phyloP scores from a whole-genome alignment of 495 filamentous ascomycete species.

The Penicillium riverlandense region DNA sequence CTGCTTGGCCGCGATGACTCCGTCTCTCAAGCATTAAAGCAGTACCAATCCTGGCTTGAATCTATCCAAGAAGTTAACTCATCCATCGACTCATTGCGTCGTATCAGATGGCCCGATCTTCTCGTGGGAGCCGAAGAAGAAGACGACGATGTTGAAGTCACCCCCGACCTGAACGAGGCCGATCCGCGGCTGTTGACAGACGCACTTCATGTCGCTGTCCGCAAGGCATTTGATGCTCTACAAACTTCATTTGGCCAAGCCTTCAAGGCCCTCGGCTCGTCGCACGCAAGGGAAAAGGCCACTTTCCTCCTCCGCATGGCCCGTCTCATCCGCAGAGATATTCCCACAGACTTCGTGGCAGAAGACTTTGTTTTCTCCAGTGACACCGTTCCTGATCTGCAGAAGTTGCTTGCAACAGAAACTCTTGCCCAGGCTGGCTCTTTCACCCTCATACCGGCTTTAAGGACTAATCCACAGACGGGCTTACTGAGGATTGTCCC shows the following conservation, averaged over 20 bases:
- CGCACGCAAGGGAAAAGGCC: slow-evolving; percentile 46
- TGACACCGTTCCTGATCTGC: slow-evolving; percentile 48
- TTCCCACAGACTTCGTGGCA: slow-evolving; percentile 44
- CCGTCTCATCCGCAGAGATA: slow-evolving; percentile 62
- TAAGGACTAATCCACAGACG: slow-evolving; percentile 2
- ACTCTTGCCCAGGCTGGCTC: slow-evolving; percentile 12
- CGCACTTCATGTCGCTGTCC: slow-evolving; percentile 50
- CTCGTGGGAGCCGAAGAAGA: slow-evolving; percentile 70
- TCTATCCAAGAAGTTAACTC: slow-evolving; percentile 52
- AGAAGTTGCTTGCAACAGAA: slow-evolving; percentile 42
- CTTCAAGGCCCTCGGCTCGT: slow-evolving; percentile 34
- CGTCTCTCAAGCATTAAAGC: slow-evolving; percentile 48
- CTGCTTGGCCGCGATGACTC: slow-evolving; percentile 60
- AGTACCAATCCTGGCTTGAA: slow-evolving; percentile 62
- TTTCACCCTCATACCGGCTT: slow-evolving; percentile 6
- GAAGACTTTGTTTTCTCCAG: slow-evolving; percentile 32
- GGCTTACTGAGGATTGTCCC: slow-evolving; percentile 17
- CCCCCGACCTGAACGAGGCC: slow-evolving; percentile 58
- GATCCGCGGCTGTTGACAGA: slow-evolving; percentile 62
- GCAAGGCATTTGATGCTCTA: slow-evolving; percentile 50
- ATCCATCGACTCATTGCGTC: slow-evolving; percentile 58
- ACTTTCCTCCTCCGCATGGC: slow-evolving; percentile 69
- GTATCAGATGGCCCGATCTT: slow-evolving; percentile 69
- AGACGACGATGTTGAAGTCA: slow-evolving; percentile 54
- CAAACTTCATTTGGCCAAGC: slow-evolving; percentile 44